Conservation (phyloP, 768 basidiomycete genomes). For the Tricholoma terreum region DNA sequence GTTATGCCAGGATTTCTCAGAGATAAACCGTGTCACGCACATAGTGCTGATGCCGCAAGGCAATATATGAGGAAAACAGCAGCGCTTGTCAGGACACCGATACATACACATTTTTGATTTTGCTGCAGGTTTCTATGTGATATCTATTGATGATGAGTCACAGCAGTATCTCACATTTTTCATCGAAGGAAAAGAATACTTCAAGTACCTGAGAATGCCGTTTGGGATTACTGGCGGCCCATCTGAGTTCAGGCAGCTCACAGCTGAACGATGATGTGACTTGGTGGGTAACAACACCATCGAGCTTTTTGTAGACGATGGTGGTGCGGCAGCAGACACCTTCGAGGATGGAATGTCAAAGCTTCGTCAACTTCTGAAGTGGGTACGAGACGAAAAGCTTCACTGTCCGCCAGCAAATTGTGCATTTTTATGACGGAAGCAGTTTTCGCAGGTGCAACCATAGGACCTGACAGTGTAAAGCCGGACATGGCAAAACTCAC, state of each 20-base stretch:
- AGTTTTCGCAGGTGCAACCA: conserved; percentile 20
- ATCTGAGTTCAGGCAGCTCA: neutral
- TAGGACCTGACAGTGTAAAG: neutral
- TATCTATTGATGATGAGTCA: conserved; percentile 30
- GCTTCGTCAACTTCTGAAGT: conserved; percentile 20
- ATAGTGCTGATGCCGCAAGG: conserved; percentile 21
- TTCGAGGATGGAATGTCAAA: conserved; percentile 27
- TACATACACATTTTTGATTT: too few relatives aligned
- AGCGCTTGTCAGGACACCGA: too few relatives aligned
- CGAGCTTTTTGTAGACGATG: conserved; percentile 41
- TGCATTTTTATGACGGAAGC: conserved; percentile 4
- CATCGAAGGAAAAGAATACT: neutral
- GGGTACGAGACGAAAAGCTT: conserved; percentile 25
- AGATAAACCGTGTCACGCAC: conserved; percentile 26
- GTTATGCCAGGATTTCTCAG: conserved; percentile 32
- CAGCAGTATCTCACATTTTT: conserved; percentile 14
- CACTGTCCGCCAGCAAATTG: conserved; percentile 32
- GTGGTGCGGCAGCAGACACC: conserved; percentile 15
- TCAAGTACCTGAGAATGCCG: neutral
- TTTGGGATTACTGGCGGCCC: neutral
- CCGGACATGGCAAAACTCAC: neutral
- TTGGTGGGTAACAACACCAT: conserved; percentile 31
- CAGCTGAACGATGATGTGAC: conserved; percentile 30
- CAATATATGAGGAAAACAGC: neutral
- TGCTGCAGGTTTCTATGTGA: neutral